Conservation (phyloP, 1,139 yeast genomes). For the Magnusiomyces magnusii region DNA sequence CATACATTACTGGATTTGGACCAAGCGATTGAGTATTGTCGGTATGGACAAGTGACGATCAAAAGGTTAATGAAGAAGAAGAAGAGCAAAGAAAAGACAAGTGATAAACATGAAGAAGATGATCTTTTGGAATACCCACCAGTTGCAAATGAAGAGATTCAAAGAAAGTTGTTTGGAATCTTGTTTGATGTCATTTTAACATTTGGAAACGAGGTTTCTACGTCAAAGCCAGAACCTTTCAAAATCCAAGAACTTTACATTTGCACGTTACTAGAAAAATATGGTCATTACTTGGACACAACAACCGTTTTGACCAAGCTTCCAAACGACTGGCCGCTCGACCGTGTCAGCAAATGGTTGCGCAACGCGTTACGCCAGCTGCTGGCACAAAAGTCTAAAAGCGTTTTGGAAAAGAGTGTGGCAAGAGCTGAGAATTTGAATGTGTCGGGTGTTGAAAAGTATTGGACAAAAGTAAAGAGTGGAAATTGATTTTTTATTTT, state of each 20-base stretch:
- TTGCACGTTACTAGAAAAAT: constrained; percentile 27
- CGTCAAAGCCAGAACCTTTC: not conserved
- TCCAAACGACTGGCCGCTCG: constrained; percentile 35
- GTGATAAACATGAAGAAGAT: not conserved
- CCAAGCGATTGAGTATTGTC: constrained; percentile 32
- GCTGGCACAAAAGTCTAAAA: constrained; percentile 21
- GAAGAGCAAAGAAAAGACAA: not conserved
- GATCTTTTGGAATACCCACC: not conserved
- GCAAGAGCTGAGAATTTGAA: constrained; percentile 25
- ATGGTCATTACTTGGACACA: constrained; percentile 29
- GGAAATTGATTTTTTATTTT: not conserved
- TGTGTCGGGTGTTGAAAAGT: constrained; percentile 4
- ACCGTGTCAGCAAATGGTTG: constrained; percentile 28
- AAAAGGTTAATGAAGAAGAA: not conserved
- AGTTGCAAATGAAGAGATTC: constrained; percentile 1
- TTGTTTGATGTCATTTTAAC: constrained; percentile 27
- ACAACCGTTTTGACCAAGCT: constrained; percentile 26
- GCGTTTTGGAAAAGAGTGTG: constrained; percentile 21
- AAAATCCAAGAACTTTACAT: constrained; percentile 19
- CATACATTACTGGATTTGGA: constrained; percentile 31
- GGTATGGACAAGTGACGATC: constrained; percentile 20
- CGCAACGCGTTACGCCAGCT: constrained; percentile 21
- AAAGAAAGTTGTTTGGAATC: constrained; percentile 24
- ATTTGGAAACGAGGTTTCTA: too few species aligned
- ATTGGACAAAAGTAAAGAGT: not conserved